Conservation (phyloP, 1,139 yeast species). For the Pichia norvegensis region DNA sequence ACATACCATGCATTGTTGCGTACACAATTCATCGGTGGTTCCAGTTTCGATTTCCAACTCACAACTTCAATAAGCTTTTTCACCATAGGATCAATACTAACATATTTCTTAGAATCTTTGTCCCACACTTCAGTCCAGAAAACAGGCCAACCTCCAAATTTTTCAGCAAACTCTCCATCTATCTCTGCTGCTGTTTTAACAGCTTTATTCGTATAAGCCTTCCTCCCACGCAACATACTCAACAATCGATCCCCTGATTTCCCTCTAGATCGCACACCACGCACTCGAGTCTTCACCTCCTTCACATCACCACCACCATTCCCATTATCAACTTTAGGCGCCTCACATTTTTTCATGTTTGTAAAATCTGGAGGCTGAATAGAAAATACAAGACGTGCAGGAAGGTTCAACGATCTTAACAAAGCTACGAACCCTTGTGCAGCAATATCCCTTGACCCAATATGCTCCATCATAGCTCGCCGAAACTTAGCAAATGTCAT, state of each 20-base stretch:
- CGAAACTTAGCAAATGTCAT: conserved; percentile 34
- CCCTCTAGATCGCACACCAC: neutral
- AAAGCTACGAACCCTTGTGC: conserved; percentile 85
- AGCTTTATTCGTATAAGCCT: conserved; percentile 17
- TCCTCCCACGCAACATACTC: conserved; percentile 9
- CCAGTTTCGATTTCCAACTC: conserved; percentile 53
- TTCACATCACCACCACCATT: neutral
- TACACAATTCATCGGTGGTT: conserved; percentile 61
- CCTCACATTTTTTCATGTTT: conserved; percentile 26
- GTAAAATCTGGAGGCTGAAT: conserved; percentile 88
- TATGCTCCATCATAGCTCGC: conserved; percentile 34
- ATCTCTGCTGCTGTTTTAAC: conserved; percentile 12
- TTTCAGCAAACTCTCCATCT: conserved; percentile 9
- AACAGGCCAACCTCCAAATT: conserved; percentile 44
- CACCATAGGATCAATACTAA: conserved; percentile 76
- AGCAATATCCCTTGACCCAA: conserved; percentile 73
- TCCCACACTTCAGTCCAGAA: conserved; percentile 98
- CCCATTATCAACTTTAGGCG: neutral
- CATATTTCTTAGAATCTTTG: conserved; percentile 60
- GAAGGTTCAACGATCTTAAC: conserved; percentile 60
- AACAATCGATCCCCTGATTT: neutral
- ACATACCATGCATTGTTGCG: conserved; percentile 65
- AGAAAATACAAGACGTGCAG: conserved; percentile 70
- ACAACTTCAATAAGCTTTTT: conserved; percentile 64
- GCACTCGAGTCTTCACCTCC: neutral